Evolutionary conservation across 768 basidiomycete genomes (phyloP).

Genomic region (Suillus subaureus): DNA sequence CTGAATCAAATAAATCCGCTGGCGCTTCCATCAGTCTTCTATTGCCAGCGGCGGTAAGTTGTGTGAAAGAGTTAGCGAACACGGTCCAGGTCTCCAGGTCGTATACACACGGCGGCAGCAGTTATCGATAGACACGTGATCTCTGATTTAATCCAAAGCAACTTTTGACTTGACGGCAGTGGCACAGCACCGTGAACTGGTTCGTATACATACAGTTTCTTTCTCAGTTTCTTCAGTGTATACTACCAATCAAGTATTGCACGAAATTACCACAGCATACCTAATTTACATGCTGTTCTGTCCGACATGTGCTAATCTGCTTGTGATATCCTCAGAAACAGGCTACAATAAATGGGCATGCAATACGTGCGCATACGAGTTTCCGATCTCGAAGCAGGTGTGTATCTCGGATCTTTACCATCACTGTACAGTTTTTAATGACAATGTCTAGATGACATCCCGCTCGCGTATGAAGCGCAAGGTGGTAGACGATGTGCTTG

Average conservation of each 20-base stretch:
- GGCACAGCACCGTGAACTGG: too few species aligned
- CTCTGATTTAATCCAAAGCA: not conserved
- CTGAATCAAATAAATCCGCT: constrained; percentile 40
- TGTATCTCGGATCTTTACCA: not conserved
- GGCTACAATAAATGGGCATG: constrained; percentile 93
- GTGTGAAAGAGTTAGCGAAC: not conserved
- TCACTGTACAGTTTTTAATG: not conserved
- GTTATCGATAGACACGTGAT: not conserved
- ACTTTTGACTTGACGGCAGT: too few species aligned
- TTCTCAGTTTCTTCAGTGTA: not conserved
- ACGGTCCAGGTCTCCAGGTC: not conserved
- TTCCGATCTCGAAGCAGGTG: constrained; percentile 31
- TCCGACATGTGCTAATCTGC: constrained; percentile 89
- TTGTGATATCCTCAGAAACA: constrained; percentile 75
- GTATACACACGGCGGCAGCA: not conserved
- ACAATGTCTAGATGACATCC: constrained; percentile 75
- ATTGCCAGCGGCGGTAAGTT: constrained; percentile 14
- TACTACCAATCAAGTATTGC: not conserved
- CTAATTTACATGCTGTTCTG: constrained; percentile 80
- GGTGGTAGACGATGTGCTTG: constrained; percentile 92
- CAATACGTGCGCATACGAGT: constrained; percentile 94
- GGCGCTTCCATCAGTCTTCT: constrained; percentile 16
- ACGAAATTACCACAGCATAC: not conserved
- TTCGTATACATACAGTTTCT: not conserved
- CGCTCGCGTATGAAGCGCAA: constrained; percentile 84